phyloP scores from a whole-genome alignment of 176 grass and related monocot genomes.

The Juncus effusus region DNA sequence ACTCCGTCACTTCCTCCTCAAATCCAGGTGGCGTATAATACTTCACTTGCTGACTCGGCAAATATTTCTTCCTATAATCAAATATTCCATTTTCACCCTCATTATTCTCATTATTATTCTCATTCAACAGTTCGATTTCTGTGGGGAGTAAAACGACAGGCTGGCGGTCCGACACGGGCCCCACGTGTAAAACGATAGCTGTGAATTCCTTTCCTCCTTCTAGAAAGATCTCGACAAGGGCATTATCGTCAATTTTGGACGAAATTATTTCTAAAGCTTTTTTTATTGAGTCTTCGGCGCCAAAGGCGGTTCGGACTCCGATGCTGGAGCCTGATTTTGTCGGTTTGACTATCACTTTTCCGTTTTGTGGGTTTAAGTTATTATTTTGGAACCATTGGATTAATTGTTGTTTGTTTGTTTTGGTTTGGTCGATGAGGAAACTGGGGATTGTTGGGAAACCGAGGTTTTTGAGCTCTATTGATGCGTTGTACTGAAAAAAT shows the following conservation, averaged over 20 bases:
- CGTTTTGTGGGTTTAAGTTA: conserved; percentile 58
- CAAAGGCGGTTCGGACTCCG: conserved; percentile 71
- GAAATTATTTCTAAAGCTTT: conserved; percentile 74
- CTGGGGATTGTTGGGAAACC: conserved; percentile 78
- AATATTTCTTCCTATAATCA: conserved; percentile 88
- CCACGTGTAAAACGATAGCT: conserved; percentile 78
- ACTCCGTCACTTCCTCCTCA: conserved; percentile 61
- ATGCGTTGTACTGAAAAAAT: conserved; percentile 82
- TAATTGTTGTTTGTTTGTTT: conserved; percentile 40
- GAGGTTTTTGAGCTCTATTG: conserved; percentile 49
- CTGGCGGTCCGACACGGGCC: conserved; percentile 41
- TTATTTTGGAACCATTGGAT: conserved; percentile 55
- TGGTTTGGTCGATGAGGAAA: conserved; percentile 62
- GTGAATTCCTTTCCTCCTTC: conserved; percentile 89
- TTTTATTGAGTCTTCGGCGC: conserved; percentile 62
- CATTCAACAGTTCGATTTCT: conserved; percentile 33
- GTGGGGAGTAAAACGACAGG: conserved; percentile 88
- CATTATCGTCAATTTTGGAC: conserved; percentile 73
- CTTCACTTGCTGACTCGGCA: conserved; percentile 84
- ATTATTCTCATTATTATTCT: conserved; percentile 27
- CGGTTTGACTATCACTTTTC: conserved; percentile 91
- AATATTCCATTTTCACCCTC: conserved; percentile 68
- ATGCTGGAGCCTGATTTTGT: conserved; percentile 88
- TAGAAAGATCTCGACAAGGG: conserved; percentile 85
- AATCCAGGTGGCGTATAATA: conserved; percentile 95